phyloP scores from a whole-genome alignment of 345 rosid species.

The Anacardium occidentale region DNA sequence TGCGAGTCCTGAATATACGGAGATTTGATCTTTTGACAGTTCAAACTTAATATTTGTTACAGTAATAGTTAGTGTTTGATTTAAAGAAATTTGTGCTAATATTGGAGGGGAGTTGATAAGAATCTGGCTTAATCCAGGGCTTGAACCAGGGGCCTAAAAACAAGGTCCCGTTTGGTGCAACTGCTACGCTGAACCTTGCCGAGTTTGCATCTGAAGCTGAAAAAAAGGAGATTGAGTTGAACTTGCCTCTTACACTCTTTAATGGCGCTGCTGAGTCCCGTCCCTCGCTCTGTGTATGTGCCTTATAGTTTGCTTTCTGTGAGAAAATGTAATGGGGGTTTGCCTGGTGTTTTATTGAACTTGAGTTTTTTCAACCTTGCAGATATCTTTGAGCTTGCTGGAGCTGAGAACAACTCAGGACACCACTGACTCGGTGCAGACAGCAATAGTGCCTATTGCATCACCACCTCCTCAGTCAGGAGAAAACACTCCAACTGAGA shows the following conservation, averaged over 20 bases:
- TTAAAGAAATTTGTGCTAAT: background rate
- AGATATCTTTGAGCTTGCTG: slow-evolving; percentile 73
- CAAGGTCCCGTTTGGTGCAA: slow-evolving; percentile 55
- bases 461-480: slow-evolving; percentile 49
- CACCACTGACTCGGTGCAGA: slow-evolving; percentile 44
- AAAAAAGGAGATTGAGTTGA: slow-evolving; percentile 50
- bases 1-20: background rate
- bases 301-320: background rate
- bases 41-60: background rate
- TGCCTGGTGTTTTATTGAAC: slow-evolving; percentile 8
- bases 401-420: slow-evolving; percentile 73
- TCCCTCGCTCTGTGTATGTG: slow-evolving; percentile 63
- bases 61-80: background rate
- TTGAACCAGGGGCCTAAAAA: slow-evolving; percentile 50
- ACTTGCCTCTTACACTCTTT: slow-evolving; percentile 46
- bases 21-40: background rate
- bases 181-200: slow-evolving; percentile 56
- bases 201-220: slow-evolving; percentile 55
- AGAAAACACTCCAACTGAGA: slow-evolving; percentile 50
- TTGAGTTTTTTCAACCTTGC: slow-evolving; percentile 16
- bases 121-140: slow-evolving; percentile 47
- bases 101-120: background rate
- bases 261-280: slow-evolving; percentile 36
- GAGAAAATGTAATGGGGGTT: background rate
- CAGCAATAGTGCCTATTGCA: slow-evolving; percentile 52